Percentiles rank a stretch among this genome's conserved stretches.
Conservation (phyloP, 352 stramenopile species). For the Phytophthora parvispora region DNA sequence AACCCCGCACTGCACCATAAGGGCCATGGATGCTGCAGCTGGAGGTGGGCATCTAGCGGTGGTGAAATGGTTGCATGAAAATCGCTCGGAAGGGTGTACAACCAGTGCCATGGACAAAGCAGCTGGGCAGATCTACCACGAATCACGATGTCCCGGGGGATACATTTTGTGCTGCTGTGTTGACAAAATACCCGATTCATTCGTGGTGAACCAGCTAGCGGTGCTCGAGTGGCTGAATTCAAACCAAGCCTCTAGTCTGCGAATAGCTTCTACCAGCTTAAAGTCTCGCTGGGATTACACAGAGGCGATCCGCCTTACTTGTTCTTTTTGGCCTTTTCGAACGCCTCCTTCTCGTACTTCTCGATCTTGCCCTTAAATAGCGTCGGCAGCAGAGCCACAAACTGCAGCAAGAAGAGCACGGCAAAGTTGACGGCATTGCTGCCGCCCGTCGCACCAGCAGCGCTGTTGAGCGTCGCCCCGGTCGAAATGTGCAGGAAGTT, state of each 20-base stretch:
- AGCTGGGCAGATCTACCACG: neutral
- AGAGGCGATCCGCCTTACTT: no score
- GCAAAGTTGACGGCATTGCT: conserved; percentile 87
- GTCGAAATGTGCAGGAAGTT: conserved; percentile 92
- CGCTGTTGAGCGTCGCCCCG: conserved; percentile 81
- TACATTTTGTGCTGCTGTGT: no score
- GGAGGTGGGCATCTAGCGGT: neutral
- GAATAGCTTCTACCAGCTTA: no score
- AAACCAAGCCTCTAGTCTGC: no score
- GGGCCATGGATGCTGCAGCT: neutral
- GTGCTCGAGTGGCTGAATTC: neutral
- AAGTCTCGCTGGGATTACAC: no score
- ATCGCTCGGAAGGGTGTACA: neutral
- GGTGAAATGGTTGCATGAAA: neutral
- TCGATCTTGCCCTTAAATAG: conserved; percentile 91
- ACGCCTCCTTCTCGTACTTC: conserved; percentile 82
- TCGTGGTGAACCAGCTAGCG: neutral
- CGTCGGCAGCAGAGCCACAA: conserved; percentile 84
- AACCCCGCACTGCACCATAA: neutral
- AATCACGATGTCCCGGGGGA: neutral
- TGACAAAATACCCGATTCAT: neutral
- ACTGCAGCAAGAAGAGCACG: conserved; percentile 88
- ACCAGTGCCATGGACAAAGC: neutral
- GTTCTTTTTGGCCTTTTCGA: conserved; percentile 76
- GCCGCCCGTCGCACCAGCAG: conserved; percentile 54